Base-by-base conservation (phyloP, 78 protist genomes). In the Dictyostelium discoideum region DNA sequence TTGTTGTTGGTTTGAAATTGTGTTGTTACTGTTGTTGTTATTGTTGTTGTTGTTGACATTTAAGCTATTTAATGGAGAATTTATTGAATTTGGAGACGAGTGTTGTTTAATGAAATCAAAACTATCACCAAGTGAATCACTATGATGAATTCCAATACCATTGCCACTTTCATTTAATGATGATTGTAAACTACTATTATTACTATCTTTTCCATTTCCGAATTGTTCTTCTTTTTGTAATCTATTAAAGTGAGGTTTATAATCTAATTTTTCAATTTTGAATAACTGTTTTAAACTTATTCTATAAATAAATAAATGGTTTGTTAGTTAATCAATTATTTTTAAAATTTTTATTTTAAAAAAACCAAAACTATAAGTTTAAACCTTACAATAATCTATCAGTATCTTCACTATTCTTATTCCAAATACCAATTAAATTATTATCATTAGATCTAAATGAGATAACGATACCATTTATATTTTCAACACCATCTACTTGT, bases 371-470 rank as follows among this genome's bases (percentile, higher is more conserved):
- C 1, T 32, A 54, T 10, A 7, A 11, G 7, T 48, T 54, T 13
- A 14, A 60, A 32, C 26, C 94, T 20, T 88, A 88, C 94, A 86
- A 85, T 72, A 90, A 69, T 73, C 84, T 90, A 81, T 90, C 95
- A 46, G 39, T 73, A 46, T 93, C 96, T 24, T 72, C 89, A 46
- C 87, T 44, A 85, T 93, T 89, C 8, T 84, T 82, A 85, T 93
- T 93, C 96, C 96, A 93, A 65, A 93, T 85, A 26, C 94, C 92
- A 84, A 93, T 93, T 11, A 93, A 32, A 72, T 85, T 93, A 76
- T 93, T 87, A 42, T 93, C 96, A 72, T 85, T 86, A 20, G 87
- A 18, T 78, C 96, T 82, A 87, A 93, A 87, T 3, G 96, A 93
- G 16, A 93, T 85, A 16, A 93, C 93, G 9, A 93, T 60, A 18